Base-by-base conservation (phyloP, 1,284 basidiomycete genomes). In the Bjerkandera adusta region DNA sequence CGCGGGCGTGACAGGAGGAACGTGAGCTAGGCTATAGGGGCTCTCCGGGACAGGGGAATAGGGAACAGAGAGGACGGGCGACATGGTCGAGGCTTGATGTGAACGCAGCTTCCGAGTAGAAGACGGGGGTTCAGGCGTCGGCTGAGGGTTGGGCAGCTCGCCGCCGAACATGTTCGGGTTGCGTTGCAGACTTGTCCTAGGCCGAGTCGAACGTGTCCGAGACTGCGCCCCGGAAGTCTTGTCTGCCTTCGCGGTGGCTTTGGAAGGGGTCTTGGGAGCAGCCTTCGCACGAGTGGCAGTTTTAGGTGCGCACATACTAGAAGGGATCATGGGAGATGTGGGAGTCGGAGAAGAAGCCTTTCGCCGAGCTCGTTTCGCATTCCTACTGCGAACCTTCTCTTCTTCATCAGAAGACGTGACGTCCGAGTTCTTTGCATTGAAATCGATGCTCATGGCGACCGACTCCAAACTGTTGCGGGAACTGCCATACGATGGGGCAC, bases 391-490 rank as follows among this genome's bases (percentile, higher is more conserved):
- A 34, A 74, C 57, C 59, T 80, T 82, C 66, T 89, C 85, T 60
- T 89, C 86, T 53, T 89, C 86, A 55, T 89, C 86, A 20, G 83
- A 85, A 15, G 84, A 85, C 15, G 79, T 70, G 37, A 71, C 55
- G 48, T 67, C 64, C 21, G 64, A 64, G 24, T 60, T 55, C 46
- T 58, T 60, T 20, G 57, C 58, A 18, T 56, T 58, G 47, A 59
- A 58, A 34, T 62, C 66, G 25, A 65, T 56, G 18, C 66, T 68
- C 54, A 65, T 66, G 3, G 67, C 61, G 22, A 51, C 59, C 5
- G 67, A 63, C 34, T 63, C 61, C 21, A 66, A 61, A 36, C 59
- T 60, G 29, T 60, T 59, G 50, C 58, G 59, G 34, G 67, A 64
- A 22, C 61, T 62, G 32, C 68, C 61, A 50, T 65, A 71, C 8